Evolutionary conservation across 2,329 filamentous ascomycete genomes (phyloP).

Genomic region (Cytospora mali): DNA sequence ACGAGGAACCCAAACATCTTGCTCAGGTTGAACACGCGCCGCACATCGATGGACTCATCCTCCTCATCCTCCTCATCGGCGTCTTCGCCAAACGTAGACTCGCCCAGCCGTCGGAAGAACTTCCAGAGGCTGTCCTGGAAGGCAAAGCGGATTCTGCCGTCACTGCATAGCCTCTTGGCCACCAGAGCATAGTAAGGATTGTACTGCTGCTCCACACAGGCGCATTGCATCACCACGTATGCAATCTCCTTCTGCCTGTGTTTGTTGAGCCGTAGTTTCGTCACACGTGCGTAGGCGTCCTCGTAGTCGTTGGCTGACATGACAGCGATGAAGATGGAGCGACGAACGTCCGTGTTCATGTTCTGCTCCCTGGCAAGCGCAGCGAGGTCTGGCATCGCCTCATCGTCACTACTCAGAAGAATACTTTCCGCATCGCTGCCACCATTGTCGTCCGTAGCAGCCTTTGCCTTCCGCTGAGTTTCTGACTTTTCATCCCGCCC

Average conservation of each 20-base stretch:
- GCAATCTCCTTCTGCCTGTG: constrained; percentile 86
- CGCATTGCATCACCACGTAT: constrained; percentile 84
- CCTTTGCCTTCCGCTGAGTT: constrained; percentile 27
- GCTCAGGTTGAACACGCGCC: constrained; percentile 55
- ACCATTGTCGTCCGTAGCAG: constrained; percentile 36
- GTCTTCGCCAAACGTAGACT: constrained; percentile 69
- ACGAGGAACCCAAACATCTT: constrained; percentile 58
- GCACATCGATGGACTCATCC: constrained; percentile 50
- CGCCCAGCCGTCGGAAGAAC: constrained; percentile 82
- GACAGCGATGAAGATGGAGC: constrained; percentile 90
- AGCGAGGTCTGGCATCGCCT: constrained; percentile 67
- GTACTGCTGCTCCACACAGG: constrained; percentile 78
- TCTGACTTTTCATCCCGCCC: constrained; percentile 39
- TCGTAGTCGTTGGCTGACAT: constrained; percentile 83
- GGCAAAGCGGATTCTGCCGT: constrained; percentile 75
- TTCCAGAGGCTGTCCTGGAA: constrained; percentile 90
- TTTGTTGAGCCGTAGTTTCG: constrained; percentile 83
- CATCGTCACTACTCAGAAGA: constrained; percentile 44
- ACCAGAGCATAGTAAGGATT: constrained; percentile 94
- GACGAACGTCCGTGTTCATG: constrained; percentile 83
- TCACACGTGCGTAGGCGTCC: constrained; percentile 77
- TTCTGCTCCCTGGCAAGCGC: constrained; percentile 78
- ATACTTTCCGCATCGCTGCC: constrained; percentile 39
- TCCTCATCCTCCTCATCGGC: constrained; percentile 59
- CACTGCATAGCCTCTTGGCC: constrained; percentile 74